Percentiles rank a stretch among this genome's conserved stretches.
Conservation (phyloP, 306 rosid species). For the Cicer yamashitae region DNA sequence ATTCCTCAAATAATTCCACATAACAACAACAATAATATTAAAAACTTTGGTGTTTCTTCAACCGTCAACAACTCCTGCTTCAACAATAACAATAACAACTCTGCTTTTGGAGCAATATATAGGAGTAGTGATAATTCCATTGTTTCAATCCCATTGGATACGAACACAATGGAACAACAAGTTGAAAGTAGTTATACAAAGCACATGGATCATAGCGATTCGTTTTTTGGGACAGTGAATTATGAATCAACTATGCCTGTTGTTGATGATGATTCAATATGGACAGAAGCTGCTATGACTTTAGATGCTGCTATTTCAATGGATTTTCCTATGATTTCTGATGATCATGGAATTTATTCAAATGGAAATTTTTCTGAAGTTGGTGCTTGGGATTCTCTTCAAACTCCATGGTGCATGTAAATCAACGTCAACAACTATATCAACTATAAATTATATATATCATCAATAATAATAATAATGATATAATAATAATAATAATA, state of each 20-base stretch:
- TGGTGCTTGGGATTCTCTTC: constrained; percentile 57
- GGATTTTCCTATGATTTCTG: constrained; percentile 58
- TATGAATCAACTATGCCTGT: constrained; percentile 44
- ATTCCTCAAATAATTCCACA: neutral
- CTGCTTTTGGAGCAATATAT: constrained; percentile 32
- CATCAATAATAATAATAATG: too few relatives aligned
- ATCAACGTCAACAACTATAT: neutral
- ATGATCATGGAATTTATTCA: constrained; percentile 33
- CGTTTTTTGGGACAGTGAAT: constrained; percentile 54
- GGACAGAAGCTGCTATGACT: constrained; percentile 82
- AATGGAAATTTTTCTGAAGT: constrained; percentile 46
- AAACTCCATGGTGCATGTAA: constrained; percentile 68
- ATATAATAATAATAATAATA: too few relatives aligned
- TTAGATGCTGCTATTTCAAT: constrained; percentile 71
- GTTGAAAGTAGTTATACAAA: neutral
- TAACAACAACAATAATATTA: neutral
- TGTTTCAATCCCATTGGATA: constrained; percentile 32
- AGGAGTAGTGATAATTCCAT: neutral
- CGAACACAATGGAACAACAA: neutral
- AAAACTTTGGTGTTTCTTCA: too few relatives aligned
- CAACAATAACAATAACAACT: neutral
- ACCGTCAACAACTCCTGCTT: neutral
- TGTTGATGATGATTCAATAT: constrained; percentile 75
- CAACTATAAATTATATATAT: too few relatives aligned
- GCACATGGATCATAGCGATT: constrained; percentile 5